phyloP scores from a whole-genome alignment of 1,284 basidiomycete species.

The Mrakiaceae sp. region DNA sequence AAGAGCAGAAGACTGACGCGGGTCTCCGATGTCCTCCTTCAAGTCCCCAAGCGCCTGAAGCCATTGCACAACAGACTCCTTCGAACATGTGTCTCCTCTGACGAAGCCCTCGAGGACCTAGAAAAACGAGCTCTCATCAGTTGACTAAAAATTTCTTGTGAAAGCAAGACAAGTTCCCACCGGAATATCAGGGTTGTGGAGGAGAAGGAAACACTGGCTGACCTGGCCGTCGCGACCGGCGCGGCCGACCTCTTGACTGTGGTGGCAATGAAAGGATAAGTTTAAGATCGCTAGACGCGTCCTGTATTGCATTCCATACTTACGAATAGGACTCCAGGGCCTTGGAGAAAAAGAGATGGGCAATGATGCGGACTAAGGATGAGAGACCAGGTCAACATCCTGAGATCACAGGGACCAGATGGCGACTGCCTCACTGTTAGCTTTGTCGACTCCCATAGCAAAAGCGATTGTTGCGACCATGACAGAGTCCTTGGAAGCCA shows the following conservation, averaged over 20 bases:
- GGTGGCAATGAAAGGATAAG: not conserved
- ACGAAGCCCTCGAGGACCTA: conserved; percentile 39
- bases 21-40: conserved; percentile 5
- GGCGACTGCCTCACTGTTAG: not conserved
- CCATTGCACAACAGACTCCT: conserved; percentile 14
- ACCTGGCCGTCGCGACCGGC: conserved; percentile 14
- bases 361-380: conserved; percentile 26
- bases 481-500: conserved; percentile 28
- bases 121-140: no score
- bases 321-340: conserved; percentile 24
- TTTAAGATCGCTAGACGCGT: no score
- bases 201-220: conserved; percentile 19
- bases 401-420: no score
- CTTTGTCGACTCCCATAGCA: conserved; percentile 36
- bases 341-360: conserved; percentile 30
- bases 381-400: no score
- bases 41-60: conserved; percentile 27
- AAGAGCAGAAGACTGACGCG: not conserved
- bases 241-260: conserved; percentile 13
- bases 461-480: conserved; percentile 37
- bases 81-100: conserved; percentile 37
- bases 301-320: not conserved
- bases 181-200: conserved; percentile 5
- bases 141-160: no score
- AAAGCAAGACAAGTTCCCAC: not conserved